Base-by-base conservation (phyloP, 257 asterid species). In the Solanum virginianum region DNA sequence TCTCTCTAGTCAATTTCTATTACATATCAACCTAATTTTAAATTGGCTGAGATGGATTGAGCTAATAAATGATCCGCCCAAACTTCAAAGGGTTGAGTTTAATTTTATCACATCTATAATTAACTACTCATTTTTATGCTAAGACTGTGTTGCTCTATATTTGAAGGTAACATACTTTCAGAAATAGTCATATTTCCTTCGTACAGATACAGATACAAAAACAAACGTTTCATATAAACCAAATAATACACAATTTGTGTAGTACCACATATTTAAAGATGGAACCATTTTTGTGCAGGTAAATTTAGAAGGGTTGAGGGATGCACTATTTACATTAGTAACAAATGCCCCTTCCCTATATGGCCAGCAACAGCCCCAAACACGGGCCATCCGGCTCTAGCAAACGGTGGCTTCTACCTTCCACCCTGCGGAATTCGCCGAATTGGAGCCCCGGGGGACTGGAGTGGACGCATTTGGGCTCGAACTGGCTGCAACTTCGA, bases 401-500 rank as follows among this genome's bases (percentile, higher is more conserved):
- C 96, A 79, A 85, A 84, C 54, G 97, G 98, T 3, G 98, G 98
- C 2, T 95, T 95, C 89, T 70, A 89, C 89, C 97, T 95, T 62
- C 89, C 95, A 0, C 87, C 94, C 0, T 92, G 95, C 0, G 83
- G 49, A 26, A 72, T 84, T 63, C 88, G 56, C 5, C 88, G 20
- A 80, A 57, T 92, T 82, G 82, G 53, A 0, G 85, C 89, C 53
- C 96, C 97, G 0, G 93, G 93, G 0, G 91, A 90, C 8, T 95
- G 99, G 99, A 75, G 89, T 3, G 99, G 99, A 80, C 94, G 97
- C 4, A 88, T 95, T 1, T 94, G 99, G 99, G 99, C 97, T 65
- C 92, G 99, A 57, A 95, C 99, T 0, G 96, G 94, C 71, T 95
- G 99, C 91, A 62, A 84, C 10, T 94, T 92, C 85, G 71, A 69